Evolutionary conservation across 148 eudicot species (phyloP), one percentile per base, ranked within the genome.

Genomic region (Chenopodium suecicum): DNA sequence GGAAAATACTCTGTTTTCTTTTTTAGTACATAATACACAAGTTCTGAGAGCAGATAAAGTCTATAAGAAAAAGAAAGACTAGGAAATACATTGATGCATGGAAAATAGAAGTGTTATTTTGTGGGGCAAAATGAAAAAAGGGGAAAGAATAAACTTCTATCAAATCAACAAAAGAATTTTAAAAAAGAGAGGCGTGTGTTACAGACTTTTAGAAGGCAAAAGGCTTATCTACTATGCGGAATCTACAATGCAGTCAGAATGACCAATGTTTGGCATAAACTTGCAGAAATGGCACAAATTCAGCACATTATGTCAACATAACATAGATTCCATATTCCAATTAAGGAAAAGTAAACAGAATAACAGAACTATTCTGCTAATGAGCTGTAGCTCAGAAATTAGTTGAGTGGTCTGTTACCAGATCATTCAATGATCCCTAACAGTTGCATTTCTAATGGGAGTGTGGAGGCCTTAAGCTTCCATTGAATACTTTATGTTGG

Each of bases 171-270:
- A 80, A 48, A 50, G 13, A 50, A 17, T 23, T 11, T 72, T 34
- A 11, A 54, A 78, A 78, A 83, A 78, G 78, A 83, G 68, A 64
- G 81, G 85, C 64, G 78, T 62, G 74, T 63, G 81, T 63, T 78
- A 48, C 73, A 64, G 76, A 63, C 17, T 52, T 72, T 41, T 56
- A 50, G 54, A 56, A 56, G 17, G 17, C 58, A 50, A 66, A n/a
- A 31, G 73, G 48, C 29, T 54, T 1, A 34, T 34, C 52, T 41
- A 0, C 25, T 16, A 58, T 70, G 17, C 1, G 50, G 62, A 60
- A 37, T 52, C 25, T 16, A 52, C 23, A 44, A 79, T 20, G 27
- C 75, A 79, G n/a, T 34, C 31, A 70, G 71, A 50, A 23, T 9
- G 63, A 68, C 37, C 34, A 16, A 67, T 25, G 64, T 12, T 23